Conservation (phyloP, 805 yeast genomes). For the Starmera amethionina region DNA sequence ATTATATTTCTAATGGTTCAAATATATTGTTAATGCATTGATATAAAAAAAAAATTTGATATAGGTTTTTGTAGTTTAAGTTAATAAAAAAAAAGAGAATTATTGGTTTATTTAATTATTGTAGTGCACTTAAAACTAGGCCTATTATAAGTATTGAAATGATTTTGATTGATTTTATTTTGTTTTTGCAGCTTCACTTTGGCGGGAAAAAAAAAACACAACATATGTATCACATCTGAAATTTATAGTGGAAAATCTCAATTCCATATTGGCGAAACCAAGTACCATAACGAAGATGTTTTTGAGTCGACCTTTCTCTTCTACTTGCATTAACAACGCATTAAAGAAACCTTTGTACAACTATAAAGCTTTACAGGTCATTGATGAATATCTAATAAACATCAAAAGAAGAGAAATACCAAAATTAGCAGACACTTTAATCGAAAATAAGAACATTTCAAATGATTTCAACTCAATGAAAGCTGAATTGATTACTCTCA, state of each 20-base stretch:
- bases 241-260: neutral
- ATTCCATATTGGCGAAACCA: neutral
- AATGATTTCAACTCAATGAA: conserved; percentile 12
- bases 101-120: no score
- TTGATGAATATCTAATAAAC: conserved; percentile 18
- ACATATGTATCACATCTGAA: no score
- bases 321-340: conserved; percentile 1
- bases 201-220: neutral
- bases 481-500: conserved; percentile 17
- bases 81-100: no score
- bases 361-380: conserved; percentile 20
- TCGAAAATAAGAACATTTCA: conserved; percentile 19
- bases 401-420: conserved; percentile 24
- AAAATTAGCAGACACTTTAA: conserved; percentile 10
- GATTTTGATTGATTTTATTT: no score
- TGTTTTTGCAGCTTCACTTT: neutral
- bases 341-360: conserved; percentile 25
- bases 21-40: no score
- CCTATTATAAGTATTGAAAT: no score
- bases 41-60: no score
- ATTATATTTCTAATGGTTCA: no score
- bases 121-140: no score
- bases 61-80: no score
- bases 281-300: neutral
- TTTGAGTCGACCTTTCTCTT: no score